Evolutionary conservation across 2,329 filamentous ascomycete genomes (phyloP), one percentile per base, ranked within the genome.

Genomic region (Sporothrix inflata): DNA sequence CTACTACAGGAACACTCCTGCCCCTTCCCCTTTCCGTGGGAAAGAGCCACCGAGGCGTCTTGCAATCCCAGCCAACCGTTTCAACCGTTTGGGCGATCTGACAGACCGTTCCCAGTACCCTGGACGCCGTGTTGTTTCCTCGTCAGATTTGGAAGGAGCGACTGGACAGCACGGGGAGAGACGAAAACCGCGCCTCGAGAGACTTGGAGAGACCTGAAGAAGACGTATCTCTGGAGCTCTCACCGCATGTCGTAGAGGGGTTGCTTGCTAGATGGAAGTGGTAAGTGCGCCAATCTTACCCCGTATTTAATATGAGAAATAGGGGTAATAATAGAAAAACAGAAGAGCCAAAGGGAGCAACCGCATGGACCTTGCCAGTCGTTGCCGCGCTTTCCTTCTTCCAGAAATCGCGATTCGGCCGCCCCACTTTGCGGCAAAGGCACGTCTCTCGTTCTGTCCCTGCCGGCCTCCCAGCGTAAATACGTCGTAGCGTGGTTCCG

Each of bases 221-320:
- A 7, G 34, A 63, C 38, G 19, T 11, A 40, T 24, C 19, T 24
- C 55, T 60, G 16, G 30, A 40, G 55, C 55, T 60, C 60, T 55
- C 51, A 69, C 68, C 68, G 53, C 68, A 70, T 61, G 12, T 60
- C 38, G 68, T 61, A 60, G 38, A 61, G 67, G 49, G 67, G 47
- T 42, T 24, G 34, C 8, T 27, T 45, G 67, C 38, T 45, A 16
- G 60, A 63, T 27, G 47, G 67, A 69, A 42, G 49, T 60, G 51
- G 68, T 57, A 70, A 40, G 53, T 70, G 38, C 68, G 53, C 45
- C 55, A 53, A 24, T 60, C 57, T n/a, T 71, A 51, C 71, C 69
- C 71, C 71, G 49, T 73, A 67, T 69, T 71, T 71, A 73, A 61
- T 68, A 72, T 61, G 49, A 71, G 60, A 71, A 74, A 74, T 73